These are phyloP conservation scores for Daldinia concentrica DNA, from an alignment of 495 filamentous ascomycete species.

Conservation along the genomic window DNA sequence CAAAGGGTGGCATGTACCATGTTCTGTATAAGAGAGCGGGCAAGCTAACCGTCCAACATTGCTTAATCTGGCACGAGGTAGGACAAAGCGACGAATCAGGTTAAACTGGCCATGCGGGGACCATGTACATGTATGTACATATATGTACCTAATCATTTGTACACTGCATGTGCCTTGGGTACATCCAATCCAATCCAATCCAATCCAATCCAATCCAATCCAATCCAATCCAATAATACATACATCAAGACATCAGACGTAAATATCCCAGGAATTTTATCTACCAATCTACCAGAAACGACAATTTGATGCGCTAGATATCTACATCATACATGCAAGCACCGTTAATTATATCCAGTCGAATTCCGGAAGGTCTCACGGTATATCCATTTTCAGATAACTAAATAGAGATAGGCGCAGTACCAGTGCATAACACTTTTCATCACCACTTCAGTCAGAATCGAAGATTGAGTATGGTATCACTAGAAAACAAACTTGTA, in stretches of 20 bases:
- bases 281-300: background rate
- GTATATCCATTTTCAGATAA: slow-evolving; percentile 13
- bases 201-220: background rate
- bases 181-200: background rate
- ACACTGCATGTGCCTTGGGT: background rate
- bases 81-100: slow-evolving; percentile 44
- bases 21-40: background rate
- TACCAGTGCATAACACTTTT: slow-evolving; percentile 32
- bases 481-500: slow-evolving; percentile 25
- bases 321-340: slow-evolving; percentile 5
- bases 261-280: background rate
- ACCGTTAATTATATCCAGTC: background rate
- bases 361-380: slow-evolving; percentile 7
- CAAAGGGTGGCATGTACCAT: slow-evolving; percentile 7
- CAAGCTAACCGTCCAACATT: slow-evolving; percentile 31
- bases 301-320: background rate
- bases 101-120: slow-evolving; percentile 15
- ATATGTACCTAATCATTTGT: background rate
- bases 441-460: slow-evolving; percentile 22
- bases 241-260: background rate
- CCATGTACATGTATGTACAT: background rate
- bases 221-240: background rate
- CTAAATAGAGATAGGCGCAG: slow-evolving; percentile 32
- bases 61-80: slow-evolving; percentile 44
- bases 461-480: slow-evolving; percentile 37